A percentile compares a stretch with the other conserved stretches of the same genome.
These are phyloP conservation scores for Ziziphus jujuba DNA, from an alignment of 306 rosid genomes.

Conservation along the genomic window DNA sequence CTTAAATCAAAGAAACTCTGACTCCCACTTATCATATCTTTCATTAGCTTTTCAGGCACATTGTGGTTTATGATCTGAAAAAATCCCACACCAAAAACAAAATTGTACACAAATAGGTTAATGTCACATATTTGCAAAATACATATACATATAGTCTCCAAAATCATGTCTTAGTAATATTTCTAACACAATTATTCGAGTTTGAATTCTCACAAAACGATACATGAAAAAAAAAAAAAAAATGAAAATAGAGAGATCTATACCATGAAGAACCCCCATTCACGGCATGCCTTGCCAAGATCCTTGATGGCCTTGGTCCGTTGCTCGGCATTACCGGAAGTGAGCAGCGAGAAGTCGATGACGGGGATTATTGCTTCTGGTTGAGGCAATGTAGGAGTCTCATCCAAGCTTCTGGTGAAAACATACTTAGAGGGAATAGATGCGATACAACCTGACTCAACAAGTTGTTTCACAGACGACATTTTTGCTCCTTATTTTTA, in stretches of 20 bases:
- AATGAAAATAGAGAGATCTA: no score
- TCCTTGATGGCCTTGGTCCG: constrained; percentile 30
- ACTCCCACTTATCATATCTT: constrained; percentile 24
- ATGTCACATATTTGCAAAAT: no score
- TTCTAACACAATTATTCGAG: no score
- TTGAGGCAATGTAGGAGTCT: background rate
- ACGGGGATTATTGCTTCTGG: constrained; percentile 32
- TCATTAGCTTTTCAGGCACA: constrained; percentile 37
- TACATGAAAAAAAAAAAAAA: no score
- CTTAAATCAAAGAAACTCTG: constrained; percentile 39
- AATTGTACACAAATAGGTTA: background rate
- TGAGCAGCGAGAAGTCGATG: constrained; percentile 42
- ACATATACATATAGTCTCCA: no score
- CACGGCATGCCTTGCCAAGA: constrained; percentile 45
- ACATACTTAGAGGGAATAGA: constrained; percentile 40
- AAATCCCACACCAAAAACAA: background rate
- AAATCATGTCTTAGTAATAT: no score
- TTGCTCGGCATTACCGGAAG: constrained; percentile 25
- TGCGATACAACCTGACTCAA: constrained; percentile 26
- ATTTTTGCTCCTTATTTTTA: background rate
- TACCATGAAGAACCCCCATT: constrained; percentile 67
- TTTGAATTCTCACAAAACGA: no score
- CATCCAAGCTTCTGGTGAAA: background rate
- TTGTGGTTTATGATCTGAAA: constrained; percentile 56
- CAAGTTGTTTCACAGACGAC: constrained; percentile 31